Conservation (phyloP, 345 rosid genomes). For the Brassica juncea region DNA sequence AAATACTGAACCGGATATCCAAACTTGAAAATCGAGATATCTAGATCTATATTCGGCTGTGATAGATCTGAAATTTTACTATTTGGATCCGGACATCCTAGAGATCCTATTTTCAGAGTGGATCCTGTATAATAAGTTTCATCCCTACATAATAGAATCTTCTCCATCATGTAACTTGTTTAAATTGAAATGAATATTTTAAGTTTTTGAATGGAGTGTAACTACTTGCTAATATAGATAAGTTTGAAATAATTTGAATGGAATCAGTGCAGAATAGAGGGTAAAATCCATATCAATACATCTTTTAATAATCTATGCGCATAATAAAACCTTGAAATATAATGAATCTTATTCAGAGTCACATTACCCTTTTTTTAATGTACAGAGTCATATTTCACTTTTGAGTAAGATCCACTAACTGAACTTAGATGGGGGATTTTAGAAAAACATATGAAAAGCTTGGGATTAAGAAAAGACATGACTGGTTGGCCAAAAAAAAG, state of each 20-base stretch:
- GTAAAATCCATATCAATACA: not conserved
- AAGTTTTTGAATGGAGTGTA: no score
- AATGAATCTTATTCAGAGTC: not conserved
- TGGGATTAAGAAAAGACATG: constrained; percentile 7
- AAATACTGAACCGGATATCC: no score
- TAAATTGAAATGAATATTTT: no score
- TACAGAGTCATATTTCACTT: not conserved
- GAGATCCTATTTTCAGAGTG: no score
- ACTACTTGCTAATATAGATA: not conserved
- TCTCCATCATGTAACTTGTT: no score
- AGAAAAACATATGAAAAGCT: not conserved
- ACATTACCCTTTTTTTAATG: not conserved
- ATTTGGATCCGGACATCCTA: no score
- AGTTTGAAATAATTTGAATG: no score
- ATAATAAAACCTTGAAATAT: not conserved
- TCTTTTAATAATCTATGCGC: not conserved
- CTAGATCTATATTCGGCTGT: no score
- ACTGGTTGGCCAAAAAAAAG: constrained; percentile 22
- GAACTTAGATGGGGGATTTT: constrained; percentile 7
- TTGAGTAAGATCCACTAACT: constrained; percentile 10
- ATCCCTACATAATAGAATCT: no score
- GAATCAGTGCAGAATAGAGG: not conserved
- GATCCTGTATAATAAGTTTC: no score
- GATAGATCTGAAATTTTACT: no score
- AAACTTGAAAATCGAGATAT: no score